phyloP scores from a whole-genome alignment of 2,329 filamentous ascomycete genomes.

The Cercospora sp. region DNA sequence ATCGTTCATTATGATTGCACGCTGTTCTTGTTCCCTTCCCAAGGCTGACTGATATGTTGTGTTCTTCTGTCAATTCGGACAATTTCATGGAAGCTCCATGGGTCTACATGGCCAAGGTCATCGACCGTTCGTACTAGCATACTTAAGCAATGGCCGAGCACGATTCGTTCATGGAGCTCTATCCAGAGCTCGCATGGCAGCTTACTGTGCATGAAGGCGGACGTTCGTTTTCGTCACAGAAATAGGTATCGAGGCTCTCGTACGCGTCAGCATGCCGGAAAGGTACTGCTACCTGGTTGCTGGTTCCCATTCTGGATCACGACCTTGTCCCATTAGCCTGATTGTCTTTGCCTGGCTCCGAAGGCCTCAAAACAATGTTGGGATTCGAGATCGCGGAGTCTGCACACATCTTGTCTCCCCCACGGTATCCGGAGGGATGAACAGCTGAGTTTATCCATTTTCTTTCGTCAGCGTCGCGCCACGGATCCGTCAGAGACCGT shows the following conservation, averaged over 20 bases:
- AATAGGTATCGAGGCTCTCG: neutral
- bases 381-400: neutral
- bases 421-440: neutral
- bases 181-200: neutral
- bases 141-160: neutral
- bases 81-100: neutral
- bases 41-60: neutral
- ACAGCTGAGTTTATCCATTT: neutral
- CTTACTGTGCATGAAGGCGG: neutral
- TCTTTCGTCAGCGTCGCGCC: neutral
- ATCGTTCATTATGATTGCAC: neutral
- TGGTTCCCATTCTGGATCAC: neutral
- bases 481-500: neutral
- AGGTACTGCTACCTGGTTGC: neutral
- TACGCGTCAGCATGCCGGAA: neutral
- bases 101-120: neutral
- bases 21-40: neutral
- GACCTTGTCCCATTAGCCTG: neutral
- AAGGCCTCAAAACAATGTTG: neutral
- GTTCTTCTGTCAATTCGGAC: neutral
- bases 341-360: neutral
- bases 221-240: neutral
- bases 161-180: neutral
- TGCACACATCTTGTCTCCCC: neutral
- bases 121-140: neutral